These are phyloP conservation scores for Fusarium sarcochroum DNA, from an alignment of 2,329 filamentous ascomycete species.

Conservation along the genomic window DNA sequence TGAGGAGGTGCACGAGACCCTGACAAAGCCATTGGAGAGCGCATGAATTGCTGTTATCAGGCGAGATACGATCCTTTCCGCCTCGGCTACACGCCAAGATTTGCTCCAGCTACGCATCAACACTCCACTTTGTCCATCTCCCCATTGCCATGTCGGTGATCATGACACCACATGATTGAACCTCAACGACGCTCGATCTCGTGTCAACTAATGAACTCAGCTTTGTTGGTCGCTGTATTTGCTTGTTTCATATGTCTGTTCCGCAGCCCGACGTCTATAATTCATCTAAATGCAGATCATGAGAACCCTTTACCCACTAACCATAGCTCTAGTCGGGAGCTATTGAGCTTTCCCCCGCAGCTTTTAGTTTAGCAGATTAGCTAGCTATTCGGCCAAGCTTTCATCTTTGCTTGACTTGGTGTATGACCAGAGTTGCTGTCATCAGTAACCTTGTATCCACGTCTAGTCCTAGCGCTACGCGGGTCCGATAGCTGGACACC, in stretches of 20 bases:
- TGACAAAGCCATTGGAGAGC: background rate
- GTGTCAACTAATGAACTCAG: constrained; percentile 4
- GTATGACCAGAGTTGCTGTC: background rate
- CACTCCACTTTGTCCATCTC: constrained; percentile 13
- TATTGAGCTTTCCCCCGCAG: constrained; percentile 8
- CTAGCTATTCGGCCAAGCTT: background rate
- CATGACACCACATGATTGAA: constrained; percentile 19
- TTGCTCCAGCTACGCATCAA: background rate
- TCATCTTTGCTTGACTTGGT: background rate
- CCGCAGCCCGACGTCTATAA: background rate
- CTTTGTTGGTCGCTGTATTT: background rate
- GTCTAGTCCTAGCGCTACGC: background rate
- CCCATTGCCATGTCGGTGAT: constrained; percentile 2
- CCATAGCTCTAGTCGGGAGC: background rate
- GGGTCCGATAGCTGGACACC: background rate
- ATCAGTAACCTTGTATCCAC: background rate
- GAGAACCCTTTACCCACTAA: constrained; percentile 13
- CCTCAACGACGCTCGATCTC: background rate
- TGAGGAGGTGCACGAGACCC: background rate
- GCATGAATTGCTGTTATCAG: background rate
- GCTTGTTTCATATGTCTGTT: background rate
- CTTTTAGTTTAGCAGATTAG: background rate
- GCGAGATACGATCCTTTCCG: background rate
- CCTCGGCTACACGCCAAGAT: background rate
- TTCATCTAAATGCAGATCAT: constrained; percentile 4